Evolutionary conservation across 2,329 filamentous ascomycete genomes (phyloP), one percentile per base, ranked within the genome.

Genomic region (Pseudogymnoascus sp.): DNA sequence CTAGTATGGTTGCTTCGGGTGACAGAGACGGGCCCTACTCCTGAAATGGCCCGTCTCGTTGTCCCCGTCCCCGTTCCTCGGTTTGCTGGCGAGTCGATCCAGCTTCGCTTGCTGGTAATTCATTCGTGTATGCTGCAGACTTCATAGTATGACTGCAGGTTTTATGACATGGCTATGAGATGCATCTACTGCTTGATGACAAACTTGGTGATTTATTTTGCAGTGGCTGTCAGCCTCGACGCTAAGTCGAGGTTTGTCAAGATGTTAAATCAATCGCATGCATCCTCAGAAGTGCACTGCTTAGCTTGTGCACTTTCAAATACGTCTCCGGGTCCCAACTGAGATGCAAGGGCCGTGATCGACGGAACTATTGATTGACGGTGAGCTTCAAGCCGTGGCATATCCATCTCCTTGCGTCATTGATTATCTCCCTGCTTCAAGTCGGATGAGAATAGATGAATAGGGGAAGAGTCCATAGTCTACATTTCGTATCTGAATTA

Each of bases 291-390:
- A 28, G 46, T n/a, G 36, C 28, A 56, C 16, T 21, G 4, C n/a
- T 56, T 16, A 56, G 50, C 28, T 56, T 8, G 50, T 56, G 50
- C 28, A 21, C 23, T 36, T 34, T 56, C 5, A 5, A 21, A 21
- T 34, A 14, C 34, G 50, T 34, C 28, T 36, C 28, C 28, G 28
- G 50, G 11, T 21, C 50, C 28, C 28, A 56, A 56, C 28, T 56
- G 28, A 56, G 50, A 56, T 56, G 50, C 28, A 56, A 56, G 50
- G 50, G 50, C 50, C 10, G 28, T 4, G 50, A 56, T 56, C 50
- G 50, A 56, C 50, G 50, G 16, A 21, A 56, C 50, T 56, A 56
- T 56, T 56, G 50, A 56, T 34, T 56, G 28, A 56, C 28, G 50
- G 50, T 56, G 50, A 56, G 50, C 50, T 14, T 36, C 50, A 56